Percentiles rank a stretch among this genome's conserved stretches.
Evolutionary conservation across 2,329 filamentous ascomycete genomes (phyloP).

Genomic region (Talaromyces marneffei): DNA sequence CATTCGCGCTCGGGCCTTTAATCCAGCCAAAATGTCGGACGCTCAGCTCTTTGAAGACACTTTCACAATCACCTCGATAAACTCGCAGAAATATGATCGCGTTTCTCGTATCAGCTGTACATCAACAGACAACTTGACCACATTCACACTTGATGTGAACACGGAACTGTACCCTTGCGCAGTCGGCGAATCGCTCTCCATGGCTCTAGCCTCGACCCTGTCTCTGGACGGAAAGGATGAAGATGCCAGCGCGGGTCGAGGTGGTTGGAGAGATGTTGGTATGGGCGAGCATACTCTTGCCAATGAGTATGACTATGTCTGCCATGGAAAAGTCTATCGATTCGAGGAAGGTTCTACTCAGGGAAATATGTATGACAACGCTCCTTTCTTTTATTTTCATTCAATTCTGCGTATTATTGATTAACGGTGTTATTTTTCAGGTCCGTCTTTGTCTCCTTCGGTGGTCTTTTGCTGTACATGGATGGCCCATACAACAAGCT

Average conservation of each 20-base stretch:
- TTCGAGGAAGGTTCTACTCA: constrained; percentile 55
- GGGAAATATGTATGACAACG: constrained; percentile 79
- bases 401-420: not conserved
- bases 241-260: constrained; percentile 55
- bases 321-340: constrained; percentile 48
- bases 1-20: constrained; percentile 15
- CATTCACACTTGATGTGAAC: constrained; percentile 87
- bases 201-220: constrained; percentile 79
- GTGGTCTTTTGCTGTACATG: constrained; percentile 81
- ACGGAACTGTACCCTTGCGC: constrained; percentile 78
- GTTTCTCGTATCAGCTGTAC: constrained; percentile 78
- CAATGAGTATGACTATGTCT: constrained; percentile 49
- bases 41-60: constrained; percentile 89
- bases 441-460: constrained; percentile 91
- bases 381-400: not conserved
- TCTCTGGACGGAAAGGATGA: constrained; percentile 82
- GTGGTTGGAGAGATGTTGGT: constrained; percentile 69
- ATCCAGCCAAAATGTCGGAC: constrained; percentile 61
- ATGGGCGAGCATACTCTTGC: constrained; percentile 54
- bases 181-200: constrained; percentile 68
- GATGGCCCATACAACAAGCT: constrained; percentile 96
- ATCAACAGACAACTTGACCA: constrained; percentile 66
- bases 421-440: constrained; percentile 42
- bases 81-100: constrained; percentile 89
- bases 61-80: constrained; percentile 73